Conservation (phyloP, 345 rosid genomes). For the Excoecaria cochinchinensis region DNA sequence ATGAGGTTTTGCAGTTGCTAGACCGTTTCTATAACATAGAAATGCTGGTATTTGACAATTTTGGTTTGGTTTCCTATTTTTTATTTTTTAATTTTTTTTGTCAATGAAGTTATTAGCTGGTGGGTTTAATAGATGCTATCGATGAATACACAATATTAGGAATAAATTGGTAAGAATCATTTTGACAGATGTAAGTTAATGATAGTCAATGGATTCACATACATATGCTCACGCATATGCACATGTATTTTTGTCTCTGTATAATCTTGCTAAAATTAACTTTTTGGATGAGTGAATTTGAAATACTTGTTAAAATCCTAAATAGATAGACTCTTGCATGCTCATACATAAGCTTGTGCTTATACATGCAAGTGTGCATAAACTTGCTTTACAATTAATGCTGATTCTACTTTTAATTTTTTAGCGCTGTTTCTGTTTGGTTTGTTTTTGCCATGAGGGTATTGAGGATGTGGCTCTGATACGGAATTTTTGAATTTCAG, state of each 20-base stretch:
- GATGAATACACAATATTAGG: not conserved
- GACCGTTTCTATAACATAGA: conserved; percentile 93
- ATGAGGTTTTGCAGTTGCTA: conserved; percentile 89
- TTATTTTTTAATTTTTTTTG: not conserved
- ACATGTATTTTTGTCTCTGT: not conserved
- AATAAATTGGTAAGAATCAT: not conserved
- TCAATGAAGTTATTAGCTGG: not conserved
- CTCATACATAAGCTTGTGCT: too few species aligned
- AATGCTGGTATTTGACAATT: conserved; percentile 61
- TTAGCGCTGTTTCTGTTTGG: not conserved
- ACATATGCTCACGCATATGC: not conserved
- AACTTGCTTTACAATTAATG: not conserved
- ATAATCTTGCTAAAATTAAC: not conserved
- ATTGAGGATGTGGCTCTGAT: not conserved
- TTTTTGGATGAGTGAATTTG: not conserved
- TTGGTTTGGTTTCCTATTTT: not conserved
- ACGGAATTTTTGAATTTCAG: conserved; percentile 32
- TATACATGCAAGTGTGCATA: too few species aligned
- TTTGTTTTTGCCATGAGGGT: not conserved
- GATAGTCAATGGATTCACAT: not conserved
- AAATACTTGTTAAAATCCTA: too few species aligned
- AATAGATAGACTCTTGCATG: too few species aligned
- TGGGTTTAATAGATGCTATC: not conserved
- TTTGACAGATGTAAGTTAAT: not conserved
- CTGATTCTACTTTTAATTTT: not conserved